Conservation (phyloP, 2,329 filamentous ascomycete species). For the Curvularia sp. region DNA sequence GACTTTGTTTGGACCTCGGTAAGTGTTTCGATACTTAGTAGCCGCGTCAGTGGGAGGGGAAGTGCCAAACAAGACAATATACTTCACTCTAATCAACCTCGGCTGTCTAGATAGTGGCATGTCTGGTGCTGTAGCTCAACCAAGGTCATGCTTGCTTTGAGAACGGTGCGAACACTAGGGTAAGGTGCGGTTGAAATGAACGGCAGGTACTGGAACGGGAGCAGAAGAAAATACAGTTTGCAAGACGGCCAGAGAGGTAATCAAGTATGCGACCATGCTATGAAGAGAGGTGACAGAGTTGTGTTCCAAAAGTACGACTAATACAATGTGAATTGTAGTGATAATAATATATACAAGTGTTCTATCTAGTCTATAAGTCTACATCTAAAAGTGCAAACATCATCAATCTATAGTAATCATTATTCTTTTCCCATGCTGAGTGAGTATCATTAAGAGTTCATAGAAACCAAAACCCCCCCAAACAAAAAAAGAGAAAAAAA, state of each 20-base stretch:
- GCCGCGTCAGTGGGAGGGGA: background rate
- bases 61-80: background rate
- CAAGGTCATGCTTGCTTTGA: background rate
- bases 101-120: background rate
- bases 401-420: slow-evolving; percentile 1
- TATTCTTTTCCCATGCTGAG: background rate
- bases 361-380: background rate
- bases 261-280: background rate
- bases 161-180: background rate
- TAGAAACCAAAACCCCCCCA: background rate
- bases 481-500: background rate
- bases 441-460: background rate
- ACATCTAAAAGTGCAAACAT: background rate
- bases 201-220: background rate
- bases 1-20: background rate
- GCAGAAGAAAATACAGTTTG: background rate
- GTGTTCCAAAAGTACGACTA: background rate
- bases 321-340: background rate
- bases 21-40: background rate
- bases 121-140: background rate
- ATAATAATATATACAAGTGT: background rate
- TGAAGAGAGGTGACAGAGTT: background rate
- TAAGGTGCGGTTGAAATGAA: no score
- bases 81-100: background rate
- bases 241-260: background rate